Base-by-base conservation (phyloP, 768 basidiomycete genomes). In the Leccinum rimulosum region DNA sequence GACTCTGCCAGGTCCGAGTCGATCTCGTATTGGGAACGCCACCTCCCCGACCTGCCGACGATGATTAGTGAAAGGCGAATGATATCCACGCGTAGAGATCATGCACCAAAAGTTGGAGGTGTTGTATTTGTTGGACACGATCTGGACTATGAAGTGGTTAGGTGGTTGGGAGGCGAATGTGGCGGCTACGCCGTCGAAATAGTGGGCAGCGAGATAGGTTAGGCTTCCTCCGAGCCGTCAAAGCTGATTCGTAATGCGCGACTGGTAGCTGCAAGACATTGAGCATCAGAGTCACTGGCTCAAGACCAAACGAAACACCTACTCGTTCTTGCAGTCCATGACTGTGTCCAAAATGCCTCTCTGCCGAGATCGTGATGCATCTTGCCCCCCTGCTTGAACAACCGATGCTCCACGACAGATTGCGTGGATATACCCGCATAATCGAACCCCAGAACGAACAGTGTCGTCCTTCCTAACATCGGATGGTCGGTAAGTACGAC, bases 401-500 rank as follows among this genome's bases (percentile, higher is more conserved):
- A 69, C 17, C 95, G 83, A 73, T 93, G 94, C 73, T 98, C 97
- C 1, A 98, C 96, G 17, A 99, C 96, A 49, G 92, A 92, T 74
- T 99, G 97, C 0, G 97, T 98, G 0, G 95, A 95, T 61, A 99
- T 98, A 58, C 96, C 95, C 0, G 97, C 97, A 67, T 99, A 97
- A 74, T 99, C 97, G 69, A 95, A 99, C 15, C 97, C 97, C 0
- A 96, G 97, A 2, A 87, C 84, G 68, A 89, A 98, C 1, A 98
- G 79, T 0, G 91, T 89, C 10, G 92, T 93, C 75, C 87, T 91
- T 2, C 96, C 96, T 43, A 89, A 77, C 97, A 98, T 99, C 35
- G 96, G 93, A 72, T 95, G 93, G 38, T 19, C 3, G 6, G 43
- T 35, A 15, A 33, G 47, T 56, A 11, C 10, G 54, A 51, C 9